A percentile compares a stretch with the other conserved stretches of the same genome.
Evolutionary conservation across 768 basidiomycete genomes (phyloP).

Genomic region (Nidularia pulvinata): DNA sequence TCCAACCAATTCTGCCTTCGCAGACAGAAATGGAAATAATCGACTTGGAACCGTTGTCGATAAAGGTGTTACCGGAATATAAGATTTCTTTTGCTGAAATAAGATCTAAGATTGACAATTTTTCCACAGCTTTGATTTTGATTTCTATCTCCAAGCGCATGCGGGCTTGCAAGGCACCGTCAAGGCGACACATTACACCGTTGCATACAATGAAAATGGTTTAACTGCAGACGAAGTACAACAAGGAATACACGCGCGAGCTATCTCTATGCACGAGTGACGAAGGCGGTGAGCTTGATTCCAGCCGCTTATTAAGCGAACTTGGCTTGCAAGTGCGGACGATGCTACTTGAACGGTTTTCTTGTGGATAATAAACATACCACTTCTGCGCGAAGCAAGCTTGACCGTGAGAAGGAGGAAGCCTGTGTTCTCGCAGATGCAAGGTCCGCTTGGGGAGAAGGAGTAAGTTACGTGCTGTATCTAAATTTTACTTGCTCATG

Average conservation of each 20-base stretch:
- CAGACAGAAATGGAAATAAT: conserved; percentile 73
- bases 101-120: conserved; percentile 2
- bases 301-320: conserved; percentile 85
- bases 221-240: conserved; percentile 73
- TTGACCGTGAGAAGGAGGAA: conserved; percentile 34
- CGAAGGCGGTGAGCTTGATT: conserved; percentile 79
- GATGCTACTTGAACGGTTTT: conserved; percentile 76
- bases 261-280: conserved; percentile 82
- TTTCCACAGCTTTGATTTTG: conserved; percentile 53
- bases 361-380: conserved; percentile 47
- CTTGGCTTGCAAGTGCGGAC: conserved; percentile 78
- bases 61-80: conserved; percentile 73
- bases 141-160: conserved; percentile 75
- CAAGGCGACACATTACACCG: conserved; percentile 76
- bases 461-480: conserved; percentile 30
- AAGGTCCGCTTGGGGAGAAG: conserved; percentile 47
- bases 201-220: conserved; percentile 76
- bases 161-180: conserved; percentile 71
- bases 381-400: conserved; percentile 21
- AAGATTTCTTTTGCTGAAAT: conserved; percentile 13
- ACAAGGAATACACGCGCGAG: conserved; percentile 64
- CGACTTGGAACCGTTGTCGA: conserved; percentile 82
- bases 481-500: background rate
- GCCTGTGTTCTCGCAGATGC: conserved; percentile 43
- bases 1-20: conserved; percentile 45